These are phyloP conservation scores for Eragrostis tef DNA, from an alignment of 202 grass and related monocot genomes.

Conservation along the genomic window DNA sequence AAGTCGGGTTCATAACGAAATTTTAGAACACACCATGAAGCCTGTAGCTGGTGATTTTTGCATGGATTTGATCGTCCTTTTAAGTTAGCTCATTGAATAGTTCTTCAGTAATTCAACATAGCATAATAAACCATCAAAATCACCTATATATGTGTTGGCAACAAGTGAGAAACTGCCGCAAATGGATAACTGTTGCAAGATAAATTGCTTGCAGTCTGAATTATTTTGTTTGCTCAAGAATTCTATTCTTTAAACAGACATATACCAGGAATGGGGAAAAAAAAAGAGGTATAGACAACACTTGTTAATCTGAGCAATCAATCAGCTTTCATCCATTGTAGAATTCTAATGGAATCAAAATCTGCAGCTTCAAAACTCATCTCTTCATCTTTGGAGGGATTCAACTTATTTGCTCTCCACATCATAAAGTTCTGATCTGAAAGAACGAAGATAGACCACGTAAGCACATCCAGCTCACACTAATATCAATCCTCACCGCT, in stretches of 20 bases:
- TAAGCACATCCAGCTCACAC: constrained; percentile 1
- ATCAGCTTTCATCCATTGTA: constrained; percentile 1
- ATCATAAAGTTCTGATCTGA: constrained; percentile 73
- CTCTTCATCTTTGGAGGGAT: background rate
- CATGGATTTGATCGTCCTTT: too few species aligned
- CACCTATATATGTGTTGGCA: background rate
- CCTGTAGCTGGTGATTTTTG: too few species aligned
- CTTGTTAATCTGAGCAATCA: constrained; percentile 25
- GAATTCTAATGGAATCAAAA: background rate
- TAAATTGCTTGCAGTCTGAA: constrained; percentile 13
- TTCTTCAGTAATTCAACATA: background rate
- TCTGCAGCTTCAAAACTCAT: background rate
- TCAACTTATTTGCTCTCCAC: constrained; percentile 52
- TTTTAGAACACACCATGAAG: too few species aligned
- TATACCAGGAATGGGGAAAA: background rate
- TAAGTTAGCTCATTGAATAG: background rate
- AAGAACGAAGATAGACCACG: constrained; percentile 44
- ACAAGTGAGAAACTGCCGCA: background rate
- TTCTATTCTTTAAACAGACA: constrained; percentile 25
- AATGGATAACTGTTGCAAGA: background rate
- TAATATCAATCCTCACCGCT: background rate
- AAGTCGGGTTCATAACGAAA: too few species aligned
- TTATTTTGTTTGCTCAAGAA: constrained; percentile 43
- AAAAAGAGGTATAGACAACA: constrained; percentile 18
- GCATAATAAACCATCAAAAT: background rate